phyloP scores from a whole-genome alignment of 2,329 filamentous ascomycete genomes.

The Cytospora piceicola region DNA sequence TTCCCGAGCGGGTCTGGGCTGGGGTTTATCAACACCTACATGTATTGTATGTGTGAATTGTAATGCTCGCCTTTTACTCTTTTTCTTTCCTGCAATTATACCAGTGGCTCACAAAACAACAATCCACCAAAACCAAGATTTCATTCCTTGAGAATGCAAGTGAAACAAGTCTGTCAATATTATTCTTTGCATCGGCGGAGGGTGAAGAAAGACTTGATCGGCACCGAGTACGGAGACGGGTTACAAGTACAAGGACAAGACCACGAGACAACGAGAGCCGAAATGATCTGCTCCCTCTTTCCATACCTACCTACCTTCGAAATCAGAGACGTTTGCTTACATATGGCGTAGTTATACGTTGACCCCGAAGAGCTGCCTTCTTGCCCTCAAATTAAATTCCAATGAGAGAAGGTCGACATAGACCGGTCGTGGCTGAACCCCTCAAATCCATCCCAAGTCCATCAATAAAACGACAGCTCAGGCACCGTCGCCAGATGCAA shows the following conservation, averaged over 20 bases:
- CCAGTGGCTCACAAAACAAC: neutral
- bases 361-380: neutral
- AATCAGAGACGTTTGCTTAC: neutral
- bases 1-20: neutral
- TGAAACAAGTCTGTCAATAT: neutral
- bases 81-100: neutral
- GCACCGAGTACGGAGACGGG: neutral
- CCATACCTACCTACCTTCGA: neutral
- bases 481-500: neutral
- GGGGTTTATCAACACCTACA: slow-evolving; percentile 2
- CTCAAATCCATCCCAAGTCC: neutral
- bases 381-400: neutral
- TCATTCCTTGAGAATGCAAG: neutral
- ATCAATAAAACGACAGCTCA: neutral
- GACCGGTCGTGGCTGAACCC: neutral
- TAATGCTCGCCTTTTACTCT: neutral
- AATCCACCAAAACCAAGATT: neutral
- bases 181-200: neutral
- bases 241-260: neutral
- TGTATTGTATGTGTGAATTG: neutral
- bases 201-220: neutral
- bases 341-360: too few relatives aligned
- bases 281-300: neutral
- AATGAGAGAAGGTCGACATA: neutral
- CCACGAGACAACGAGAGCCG: neutral